These are phyloP conservation scores for Populus tremula DNA, from an alignment of 345 rosid species.

Conservation along the genomic window DNA sequence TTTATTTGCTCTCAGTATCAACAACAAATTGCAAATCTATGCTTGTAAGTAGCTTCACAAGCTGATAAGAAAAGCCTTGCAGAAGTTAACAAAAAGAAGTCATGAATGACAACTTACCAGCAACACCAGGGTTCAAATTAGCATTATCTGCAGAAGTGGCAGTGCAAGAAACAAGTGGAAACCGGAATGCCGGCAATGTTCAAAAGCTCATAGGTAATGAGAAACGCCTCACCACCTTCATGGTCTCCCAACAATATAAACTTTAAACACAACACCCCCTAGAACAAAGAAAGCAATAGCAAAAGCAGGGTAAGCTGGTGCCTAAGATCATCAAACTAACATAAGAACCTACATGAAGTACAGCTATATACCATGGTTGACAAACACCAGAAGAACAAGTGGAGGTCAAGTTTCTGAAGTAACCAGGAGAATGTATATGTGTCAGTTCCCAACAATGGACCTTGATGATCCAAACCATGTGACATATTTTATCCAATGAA, in stretches of 20 bases:
- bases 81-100: not conserved
- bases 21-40: not conserved
- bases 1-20: slow-evolving; percentile 8
- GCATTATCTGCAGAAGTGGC: slow-evolving; percentile 73
- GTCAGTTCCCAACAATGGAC: too few species aligned
- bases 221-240: slow-evolving; percentile 75
- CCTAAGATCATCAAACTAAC: not conserved
- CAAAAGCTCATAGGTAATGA: slow-evolving; percentile 71
- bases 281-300: slow-evolving; percentile 10
- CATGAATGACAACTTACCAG: slow-evolving; percentile 31
- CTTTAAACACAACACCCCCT: slow-evolving; percentile 84
- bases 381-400: slow-evolving; percentile 81
- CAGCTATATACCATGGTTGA: slow-evolving; percentile 65
- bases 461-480: too few species aligned
- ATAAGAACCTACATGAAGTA: not conserved
- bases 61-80: not conserved
- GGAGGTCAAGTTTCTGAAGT: slow-evolving; percentile 73
- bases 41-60: not conserved
- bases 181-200: slow-evolving; percentile 49
- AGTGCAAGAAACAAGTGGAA: slow-evolving; percentile 69
- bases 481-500: too few species aligned
- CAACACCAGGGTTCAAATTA: slow-evolving; percentile 59
- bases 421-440: too few species aligned
- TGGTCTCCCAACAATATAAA: slow-evolving; percentile 81
- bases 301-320: not conserved